Percentiles rank a stretch among this genome's conserved stretches.
phyloP scores from a whole-genome alignment of 2,329 filamentous ascomycete genomes.

The Beauveria rudraprayagi region DNA sequence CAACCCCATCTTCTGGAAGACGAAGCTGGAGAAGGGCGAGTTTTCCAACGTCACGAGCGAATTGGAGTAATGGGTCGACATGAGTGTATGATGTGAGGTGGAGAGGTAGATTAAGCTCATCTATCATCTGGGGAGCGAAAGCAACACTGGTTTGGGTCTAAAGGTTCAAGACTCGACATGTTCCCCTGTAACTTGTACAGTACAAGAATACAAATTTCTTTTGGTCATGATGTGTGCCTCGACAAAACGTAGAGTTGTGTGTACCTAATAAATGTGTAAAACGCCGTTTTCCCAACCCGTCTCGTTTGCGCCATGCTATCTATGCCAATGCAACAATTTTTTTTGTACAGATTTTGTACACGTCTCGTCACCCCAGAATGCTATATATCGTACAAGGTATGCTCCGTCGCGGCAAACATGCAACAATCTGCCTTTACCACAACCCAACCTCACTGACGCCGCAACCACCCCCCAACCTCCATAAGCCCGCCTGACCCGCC shows the following conservation, averaged over 20 bases:
- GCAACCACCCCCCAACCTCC: slow-evolving; percentile 44
- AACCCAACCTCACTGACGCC: slow-evolving; percentile 12
- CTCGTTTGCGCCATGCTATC: slow-evolving; percentile 1
- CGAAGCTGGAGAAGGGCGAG: slow-evolving; percentile 96
- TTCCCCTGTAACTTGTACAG: slow-evolving; percentile 21
- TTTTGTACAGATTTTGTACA: slow-evolving; percentile 1
- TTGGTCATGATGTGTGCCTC: neutral
- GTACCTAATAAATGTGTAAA: neutral
- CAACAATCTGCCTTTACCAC: neutral
- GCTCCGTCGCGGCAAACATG: neutral
- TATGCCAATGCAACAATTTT: slow-evolving; percentile 1
- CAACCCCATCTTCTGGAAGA: slow-evolving; percentile 99
- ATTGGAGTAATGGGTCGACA: slow-evolving; percentile 41
- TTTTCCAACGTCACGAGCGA: slow-evolving; percentile 89
- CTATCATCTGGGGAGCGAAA: neutral
- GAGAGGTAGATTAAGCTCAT: neutral
- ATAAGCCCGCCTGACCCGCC: slow-evolving; percentile 51
- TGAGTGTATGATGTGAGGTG: neutral
- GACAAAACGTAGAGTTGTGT: neutral
- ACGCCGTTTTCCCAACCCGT: neutral
- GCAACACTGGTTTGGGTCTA: neutral
- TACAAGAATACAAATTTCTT: slow-evolving; percentile 14
- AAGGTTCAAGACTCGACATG: neutral
- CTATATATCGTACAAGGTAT: neutral
- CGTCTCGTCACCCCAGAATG: neutral